Conservation (phyloP, 441 rosid genomes). For the California macrophylla region DNA sequence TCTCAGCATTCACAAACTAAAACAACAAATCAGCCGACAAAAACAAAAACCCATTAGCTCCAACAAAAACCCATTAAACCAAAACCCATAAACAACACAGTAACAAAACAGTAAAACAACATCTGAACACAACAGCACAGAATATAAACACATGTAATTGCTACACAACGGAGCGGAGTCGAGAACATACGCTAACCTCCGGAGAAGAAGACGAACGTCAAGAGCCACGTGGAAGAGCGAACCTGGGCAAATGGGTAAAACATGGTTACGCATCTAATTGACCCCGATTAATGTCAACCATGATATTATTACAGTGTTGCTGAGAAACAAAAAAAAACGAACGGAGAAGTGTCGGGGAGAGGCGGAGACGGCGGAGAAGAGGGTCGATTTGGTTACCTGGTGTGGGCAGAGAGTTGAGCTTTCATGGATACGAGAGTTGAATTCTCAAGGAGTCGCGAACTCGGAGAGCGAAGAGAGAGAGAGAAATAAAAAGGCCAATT, state of each 20-base stretch:
- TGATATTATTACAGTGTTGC: neutral
- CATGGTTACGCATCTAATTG: slow-evolving; percentile 20
- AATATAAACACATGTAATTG: slow-evolving; percentile 16
- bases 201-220: slow-evolving; percentile 33
- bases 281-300: slow-evolving; percentile 37
- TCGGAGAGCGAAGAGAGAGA: slow-evolving; percentile 6
- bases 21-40: slow-evolving; percentile 10
- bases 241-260: slow-evolving; percentile 23
- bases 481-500: slow-evolving; percentile 8
- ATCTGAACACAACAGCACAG: neutral
- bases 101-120: neutral
- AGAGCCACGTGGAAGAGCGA: slow-evolving; percentile 33
- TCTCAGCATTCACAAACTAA: slow-evolving; percentile 18
- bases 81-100: slow-evolving; percentile 11
- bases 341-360: slow-evolving; percentile 1
- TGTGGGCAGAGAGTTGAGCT: slow-evolving; percentile 16
- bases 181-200: slow-evolving; percentile 30
- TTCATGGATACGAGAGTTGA: slow-evolving; percentile 24
- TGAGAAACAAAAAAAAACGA: neutral
- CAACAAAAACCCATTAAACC: slow-evolving; percentile 9
- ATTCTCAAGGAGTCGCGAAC: slow-evolving; percentile 22
- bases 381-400: slow-evolving; percentile 23
- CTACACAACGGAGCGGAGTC: neutral
- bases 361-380: slow-evolving; percentile 10
- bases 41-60: slow-evolving; percentile 14